These are phyloP conservation scores for Circinella minor DNA, from an alignment of 371 early-diverging fungal genomes.

Conservation along the genomic window DNA sequence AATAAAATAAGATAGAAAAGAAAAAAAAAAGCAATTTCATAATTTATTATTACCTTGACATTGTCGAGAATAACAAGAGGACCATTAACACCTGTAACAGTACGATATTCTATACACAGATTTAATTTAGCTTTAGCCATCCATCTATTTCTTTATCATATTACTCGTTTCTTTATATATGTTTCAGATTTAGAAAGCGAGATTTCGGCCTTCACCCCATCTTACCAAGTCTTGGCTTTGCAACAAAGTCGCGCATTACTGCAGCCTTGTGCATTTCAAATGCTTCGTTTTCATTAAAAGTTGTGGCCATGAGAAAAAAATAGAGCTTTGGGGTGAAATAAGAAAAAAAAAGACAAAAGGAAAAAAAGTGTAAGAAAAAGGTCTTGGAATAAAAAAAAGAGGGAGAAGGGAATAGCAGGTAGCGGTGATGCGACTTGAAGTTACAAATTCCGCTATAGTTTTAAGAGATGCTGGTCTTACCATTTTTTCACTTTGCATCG, in stretches of 20 bases:
- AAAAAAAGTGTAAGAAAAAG: conserved; percentile 9
- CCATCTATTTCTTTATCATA: not conserved
- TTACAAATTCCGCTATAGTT: not conserved
- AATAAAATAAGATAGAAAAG: not conserved
- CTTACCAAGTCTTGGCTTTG: conserved; percentile 91
- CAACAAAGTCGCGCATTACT: conserved; percentile 85
- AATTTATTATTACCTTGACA: conserved; percentile 77
- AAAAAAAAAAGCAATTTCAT: conserved; percentile 2
- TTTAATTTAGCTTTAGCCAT: not conserved
- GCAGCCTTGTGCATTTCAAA: conserved; percentile 79
- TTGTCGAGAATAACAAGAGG: conserved; percentile 99
- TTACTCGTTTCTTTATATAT: not conserved
- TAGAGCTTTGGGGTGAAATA: not conserved
- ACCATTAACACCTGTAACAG: conserved; percentile 99
- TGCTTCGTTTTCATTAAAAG: conserved; percentile 61
- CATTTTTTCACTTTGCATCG: no score
- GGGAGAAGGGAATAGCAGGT: not conserved
- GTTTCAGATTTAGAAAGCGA: not conserved
- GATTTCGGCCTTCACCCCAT: not conserved
- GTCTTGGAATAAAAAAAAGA: not conserved
- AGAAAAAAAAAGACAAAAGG: conserved; percentile 13
- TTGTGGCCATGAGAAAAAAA: conserved; percentile 31
- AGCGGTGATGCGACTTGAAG: not conserved
- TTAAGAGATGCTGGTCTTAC: no score
- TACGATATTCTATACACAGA: conserved; percentile 87